Percentiles rank a stretch among this genome's conserved stretches.
These are phyloP conservation scores for Ustilago crameri DNA, from an alignment of 1,284 basidiomycete species.

Conservation along the genomic window DNA sequence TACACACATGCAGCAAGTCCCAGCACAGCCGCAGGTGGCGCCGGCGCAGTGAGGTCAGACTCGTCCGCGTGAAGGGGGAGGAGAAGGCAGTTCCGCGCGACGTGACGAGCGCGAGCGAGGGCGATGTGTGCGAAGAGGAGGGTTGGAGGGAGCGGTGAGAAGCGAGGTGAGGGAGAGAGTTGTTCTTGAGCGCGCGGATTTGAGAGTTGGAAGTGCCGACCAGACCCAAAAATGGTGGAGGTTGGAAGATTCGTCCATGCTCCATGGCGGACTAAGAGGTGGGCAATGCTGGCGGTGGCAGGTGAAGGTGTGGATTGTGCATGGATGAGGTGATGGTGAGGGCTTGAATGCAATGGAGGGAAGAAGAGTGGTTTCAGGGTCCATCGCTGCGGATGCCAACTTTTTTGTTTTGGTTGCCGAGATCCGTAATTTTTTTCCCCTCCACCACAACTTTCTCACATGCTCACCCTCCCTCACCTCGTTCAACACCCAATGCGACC, in stretches of 20 bases:
- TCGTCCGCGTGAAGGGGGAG: slow-evolving; percentile 4
- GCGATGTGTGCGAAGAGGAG: slow-evolving; percentile 15
- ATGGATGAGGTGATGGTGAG: no score
- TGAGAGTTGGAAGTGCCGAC: slow-evolving; percentile 21
- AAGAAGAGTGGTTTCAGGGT: no score
- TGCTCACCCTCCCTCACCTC: no score
- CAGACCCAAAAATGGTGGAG: slow-evolving; percentile 26
- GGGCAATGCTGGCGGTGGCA: no score
- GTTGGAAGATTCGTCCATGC: neutral
- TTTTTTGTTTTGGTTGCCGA: no score
- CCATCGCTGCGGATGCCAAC: no score
- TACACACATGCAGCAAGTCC: slow-evolving; percentile 21
- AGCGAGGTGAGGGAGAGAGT: slow-evolving; percentile 20
- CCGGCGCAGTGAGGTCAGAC: slow-evolving; percentile 16
- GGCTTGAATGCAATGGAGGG: no score
- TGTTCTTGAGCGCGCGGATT: slow-evolving; percentile 33
- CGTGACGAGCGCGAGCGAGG: slow-evolving; percentile 15
- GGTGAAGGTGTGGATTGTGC: no score
- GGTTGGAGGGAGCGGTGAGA: slow-evolving; percentile 23
- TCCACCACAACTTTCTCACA: no score
- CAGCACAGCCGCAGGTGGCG: slow-evolving; percentile 27
- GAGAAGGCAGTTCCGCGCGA: neutral
- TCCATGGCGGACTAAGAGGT: slow-evolving; percentile 19
- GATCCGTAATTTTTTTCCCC: no score
- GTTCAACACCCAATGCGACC: no score